Conservation (phyloP, 1,139 yeast genomes). For the Hansenula lynferdii region DNA sequence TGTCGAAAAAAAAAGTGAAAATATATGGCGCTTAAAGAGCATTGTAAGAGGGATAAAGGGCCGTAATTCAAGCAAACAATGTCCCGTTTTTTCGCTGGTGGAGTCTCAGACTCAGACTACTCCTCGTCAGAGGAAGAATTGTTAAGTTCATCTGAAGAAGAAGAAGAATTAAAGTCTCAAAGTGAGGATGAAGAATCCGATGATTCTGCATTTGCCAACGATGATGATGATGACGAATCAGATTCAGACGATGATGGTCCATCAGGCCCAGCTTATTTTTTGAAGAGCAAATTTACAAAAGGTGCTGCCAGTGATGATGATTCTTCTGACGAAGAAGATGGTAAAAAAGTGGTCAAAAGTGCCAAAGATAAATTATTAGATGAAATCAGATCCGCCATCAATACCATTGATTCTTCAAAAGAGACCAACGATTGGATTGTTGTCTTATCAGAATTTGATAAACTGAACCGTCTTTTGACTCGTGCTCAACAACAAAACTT, state of each 20-base stretch:
- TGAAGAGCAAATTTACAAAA: slow-evolving; percentile 33
- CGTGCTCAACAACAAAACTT: slow-evolving; percentile 74
- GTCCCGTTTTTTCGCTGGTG: slow-evolving; percentile 63
- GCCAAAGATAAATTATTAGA: slow-evolving; percentile 91
- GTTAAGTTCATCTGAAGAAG: slow-evolving; percentile 68
- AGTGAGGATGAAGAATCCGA: slow-evolving; percentile 35
- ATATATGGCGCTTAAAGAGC: slow-evolving; percentile 11
- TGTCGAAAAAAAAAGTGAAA: slow-evolving; percentile 5
- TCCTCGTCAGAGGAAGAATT: slow-evolving; percentile 75
- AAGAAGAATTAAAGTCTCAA: slow-evolving; percentile 49
- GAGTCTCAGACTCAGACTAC: slow-evolving; percentile 35
- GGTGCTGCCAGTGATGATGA: slow-evolving; percentile 28
- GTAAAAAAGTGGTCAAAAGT: slow-evolving; percentile 82
- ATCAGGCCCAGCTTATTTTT: slow-evolving; percentile 34
- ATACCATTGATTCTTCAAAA: slow-evolving; percentile 65
- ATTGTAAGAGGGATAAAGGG: background rate
- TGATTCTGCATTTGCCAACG: slow-evolving; percentile 27
- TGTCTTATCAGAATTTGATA: slow-evolving; percentile 75
- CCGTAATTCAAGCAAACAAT: slow-evolving; percentile 25
- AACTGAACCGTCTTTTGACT: slow-evolving; percentile 58
- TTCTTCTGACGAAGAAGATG: slow-evolving; percentile 61
- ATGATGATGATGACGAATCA: slow-evolving; percentile 30
- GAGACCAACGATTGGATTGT: slow-evolving; percentile 77
- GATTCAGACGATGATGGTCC: slow-evolving; percentile 45
- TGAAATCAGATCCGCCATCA: slow-evolving; percentile 70